Base-by-base conservation (phyloP, 352 stramenopile species). In the Pythium brachiatum region DNA sequence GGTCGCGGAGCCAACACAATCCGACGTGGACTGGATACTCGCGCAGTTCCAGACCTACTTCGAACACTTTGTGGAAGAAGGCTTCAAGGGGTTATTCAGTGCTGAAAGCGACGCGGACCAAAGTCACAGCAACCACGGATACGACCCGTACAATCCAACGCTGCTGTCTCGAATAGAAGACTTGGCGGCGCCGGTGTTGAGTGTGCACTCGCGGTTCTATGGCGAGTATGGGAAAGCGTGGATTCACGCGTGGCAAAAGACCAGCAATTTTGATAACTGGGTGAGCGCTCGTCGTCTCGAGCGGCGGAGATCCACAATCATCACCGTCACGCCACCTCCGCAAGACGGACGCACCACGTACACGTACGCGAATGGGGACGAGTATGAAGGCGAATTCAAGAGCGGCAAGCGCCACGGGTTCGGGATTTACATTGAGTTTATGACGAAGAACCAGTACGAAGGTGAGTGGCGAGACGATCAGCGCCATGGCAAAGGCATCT, bases 381-480 rank as follows among this genome's bases (percentile, higher is more conserved):
- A 81, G 53, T 96, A 95, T 56, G 83, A 91, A 4, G 88, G 88
- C 6, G 60, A 83, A 9, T 93, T 92, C 66, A 52, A 70, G 29
- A 53, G 72, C n/a, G 75, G 81, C 1, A 89, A 76, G 50, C 78
- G 88, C 51, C 76, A 96, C 43, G 86, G 88, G 39, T 81, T 74
- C 48, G 88, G 88, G 6, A 66, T 88, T 5, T 95, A 95, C 63
- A 58, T 87, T 18, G 88, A 94, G 56, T 76, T 79, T 56, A 66
- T 79, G 54, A 95, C 86, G 16, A 88, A 88, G 52, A 88, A 81
- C 59, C 76, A 85, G 27, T 91, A 90, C 59, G 83, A 94, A 63
- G 88, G 88, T 8, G 71, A 88, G 20, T 96, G 86, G 86, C 34
- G 64, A 5, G 58, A 74, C 29, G 81, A 94, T 29, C 53, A 70